phyloP scores from a whole-genome alignment of 257 asterid species.

The Solanum tacnaense region DNA sequence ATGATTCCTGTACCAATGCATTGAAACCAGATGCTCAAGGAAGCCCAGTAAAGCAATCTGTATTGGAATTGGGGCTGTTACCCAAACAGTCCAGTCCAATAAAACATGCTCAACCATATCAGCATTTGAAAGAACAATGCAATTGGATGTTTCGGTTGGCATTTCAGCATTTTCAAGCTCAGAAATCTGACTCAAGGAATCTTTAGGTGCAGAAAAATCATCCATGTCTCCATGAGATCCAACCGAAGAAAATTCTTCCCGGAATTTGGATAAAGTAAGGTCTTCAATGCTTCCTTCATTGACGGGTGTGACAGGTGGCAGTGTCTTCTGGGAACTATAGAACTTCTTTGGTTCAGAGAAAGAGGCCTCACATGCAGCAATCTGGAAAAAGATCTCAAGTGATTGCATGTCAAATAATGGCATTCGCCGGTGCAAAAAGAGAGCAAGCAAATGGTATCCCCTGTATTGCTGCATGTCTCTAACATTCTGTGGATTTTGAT shows the following conservation, averaged over 20 bases:
- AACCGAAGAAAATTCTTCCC: conserved; percentile 77
- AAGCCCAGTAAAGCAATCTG: conserved; percentile 87
- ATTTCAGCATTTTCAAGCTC: conserved; percentile 81
- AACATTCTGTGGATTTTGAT: conserved; percentile 94
- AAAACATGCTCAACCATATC: conserved; percentile 99
- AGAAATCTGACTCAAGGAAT: conserved; percentile 72
- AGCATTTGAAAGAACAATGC: conserved; percentile 90
- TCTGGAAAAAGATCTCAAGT: conserved; percentile 92
- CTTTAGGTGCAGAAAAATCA: conserved; percentile 88
- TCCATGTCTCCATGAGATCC: conserved; percentile 90
- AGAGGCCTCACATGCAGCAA: conserved; percentile 99
- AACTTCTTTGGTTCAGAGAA: conserved; percentile 80
- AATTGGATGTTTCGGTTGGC: conserved; percentile 80
- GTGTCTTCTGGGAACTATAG: conserved; percentile 25
- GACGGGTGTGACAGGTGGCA: conserved; percentile 43
- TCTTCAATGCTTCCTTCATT: conserved; percentile 68
- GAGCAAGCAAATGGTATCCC: conserved; percentile 94
- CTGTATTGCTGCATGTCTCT: conserved; percentile 92
- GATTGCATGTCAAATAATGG: conserved; percentile 95
- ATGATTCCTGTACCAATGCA: conserved; percentile 99
- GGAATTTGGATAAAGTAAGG: conserved; percentile 61
- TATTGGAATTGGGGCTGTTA: conserved; percentile 70
- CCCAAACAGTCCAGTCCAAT: conserved; percentile 99
- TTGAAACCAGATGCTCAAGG: conserved; percentile 97
- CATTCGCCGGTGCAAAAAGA: conserved; percentile 88